Conservation (phyloP, 176 grass and related monocot species). For the Hordeum vulgare region DNA sequence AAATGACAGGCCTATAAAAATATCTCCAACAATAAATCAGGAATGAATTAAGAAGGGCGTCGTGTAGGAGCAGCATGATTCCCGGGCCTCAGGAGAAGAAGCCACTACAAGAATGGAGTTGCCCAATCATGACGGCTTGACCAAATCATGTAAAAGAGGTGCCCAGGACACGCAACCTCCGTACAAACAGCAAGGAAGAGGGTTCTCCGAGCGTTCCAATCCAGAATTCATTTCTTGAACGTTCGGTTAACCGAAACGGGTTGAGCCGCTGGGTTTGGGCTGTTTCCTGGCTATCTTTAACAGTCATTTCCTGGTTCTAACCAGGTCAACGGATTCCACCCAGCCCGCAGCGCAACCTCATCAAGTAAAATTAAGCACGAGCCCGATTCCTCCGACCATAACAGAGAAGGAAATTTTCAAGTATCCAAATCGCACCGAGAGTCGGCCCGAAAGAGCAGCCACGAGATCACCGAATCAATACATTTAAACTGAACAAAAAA, state of each 20-base stretch:
- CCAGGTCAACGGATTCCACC: conserved; percentile 24
- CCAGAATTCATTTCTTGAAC: background rate
- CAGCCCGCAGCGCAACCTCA: background rate
- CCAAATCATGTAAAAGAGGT: background rate
- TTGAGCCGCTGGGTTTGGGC: background rate
- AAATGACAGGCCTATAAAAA: background rate
- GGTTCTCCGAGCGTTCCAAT: background rate
- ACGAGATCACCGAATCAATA: background rate
- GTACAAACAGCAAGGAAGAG: conserved; percentile 13
- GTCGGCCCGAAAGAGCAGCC: background rate
- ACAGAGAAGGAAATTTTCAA: background rate
- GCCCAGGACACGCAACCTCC: background rate
- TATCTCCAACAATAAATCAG: background rate
- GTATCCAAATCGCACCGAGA: background rate
- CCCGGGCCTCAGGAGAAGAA: background rate
- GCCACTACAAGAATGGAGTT: background rate
- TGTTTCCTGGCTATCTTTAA: background rate
- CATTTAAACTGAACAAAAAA: background rate
- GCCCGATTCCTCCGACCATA: background rate
- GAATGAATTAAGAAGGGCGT: background rate
- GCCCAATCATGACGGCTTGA: conserved; percentile 6
- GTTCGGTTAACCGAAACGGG: background rate
- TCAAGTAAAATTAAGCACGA: background rate
- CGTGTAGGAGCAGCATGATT: background rate
- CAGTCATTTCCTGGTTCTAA: background rate